Conservation (phyloP, 768 basidiomycete species). For the Tricholoma bakamatsutake region DNA sequence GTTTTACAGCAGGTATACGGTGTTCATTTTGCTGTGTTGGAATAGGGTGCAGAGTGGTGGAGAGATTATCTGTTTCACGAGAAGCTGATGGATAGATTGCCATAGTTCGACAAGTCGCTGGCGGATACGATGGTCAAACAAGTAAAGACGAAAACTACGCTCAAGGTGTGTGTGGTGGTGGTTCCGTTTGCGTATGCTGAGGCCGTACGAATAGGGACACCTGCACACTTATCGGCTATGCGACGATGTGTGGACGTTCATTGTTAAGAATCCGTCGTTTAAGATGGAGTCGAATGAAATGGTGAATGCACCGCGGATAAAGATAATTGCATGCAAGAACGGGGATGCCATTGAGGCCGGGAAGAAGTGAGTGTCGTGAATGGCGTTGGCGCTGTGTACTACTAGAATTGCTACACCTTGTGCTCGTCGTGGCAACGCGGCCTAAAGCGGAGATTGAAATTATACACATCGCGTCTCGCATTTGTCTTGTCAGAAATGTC, state of each 20-base stretch:
- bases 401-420: no score
- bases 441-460: slow-evolving; percentile 17
- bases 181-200: neutral
- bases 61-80: neutral
- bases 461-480: neutral
- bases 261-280: slow-evolving; percentile 87
- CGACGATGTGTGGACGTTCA: slow-evolving; percentile 99
- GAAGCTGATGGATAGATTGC: neutral
- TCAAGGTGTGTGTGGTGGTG: slow-evolving; percentile 56
- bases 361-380: slow-evolving; percentile 61
- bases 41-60: neutral
- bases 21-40: neutral
- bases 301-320: slow-evolving; percentile 72
- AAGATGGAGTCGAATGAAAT: slow-evolving; percentile 93
- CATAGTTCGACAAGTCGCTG: slow-evolving; percentile 91
- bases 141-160: slow-evolving; percentile 90
- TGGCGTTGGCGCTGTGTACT: no score
- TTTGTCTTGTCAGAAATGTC: slow-evolving; percentile 20
- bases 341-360: slow-evolving; percentile 80
- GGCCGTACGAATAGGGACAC: slow-evolving; percentile 54
- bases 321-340: slow-evolving; percentile 98
- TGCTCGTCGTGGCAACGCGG: neutral
- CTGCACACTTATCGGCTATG: slow-evolving; percentile 88
- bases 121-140: slow-evolving; percentile 90
- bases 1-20: slow-evolving; percentile 90